Evolutionary conservation across 2,329 filamentous ascomycete species (phyloP).

Genomic region (Geosmithia putterillii): DNA sequence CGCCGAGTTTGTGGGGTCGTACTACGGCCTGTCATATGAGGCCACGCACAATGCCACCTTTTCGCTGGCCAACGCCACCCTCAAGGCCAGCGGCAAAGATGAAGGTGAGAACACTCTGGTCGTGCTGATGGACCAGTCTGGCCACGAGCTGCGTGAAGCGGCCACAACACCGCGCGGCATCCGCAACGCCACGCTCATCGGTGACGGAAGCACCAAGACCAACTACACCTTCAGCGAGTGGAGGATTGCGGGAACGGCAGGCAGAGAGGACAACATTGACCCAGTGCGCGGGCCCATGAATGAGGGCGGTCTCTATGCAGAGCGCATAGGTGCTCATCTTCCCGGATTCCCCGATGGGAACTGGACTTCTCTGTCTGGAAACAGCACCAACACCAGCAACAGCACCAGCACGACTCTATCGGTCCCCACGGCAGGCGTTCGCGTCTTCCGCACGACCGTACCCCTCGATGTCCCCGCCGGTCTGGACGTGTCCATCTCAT

Average conservation of each 20-base stretch:
- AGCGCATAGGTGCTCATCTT: slow-evolving; percentile 46
- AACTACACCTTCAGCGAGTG: slow-evolving; percentile 34
- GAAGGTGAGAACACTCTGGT: slow-evolving; percentile 35
- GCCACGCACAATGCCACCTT: slow-evolving; percentile 13
- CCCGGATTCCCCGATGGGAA: slow-evolving; percentile 37
- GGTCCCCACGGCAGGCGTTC: slow-evolving; percentile 36
- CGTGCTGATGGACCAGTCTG: slow-evolving; percentile 47
- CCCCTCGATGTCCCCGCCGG: slow-evolving; percentile 35
- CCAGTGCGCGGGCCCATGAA: slow-evolving; percentile 41
- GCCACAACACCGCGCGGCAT: slow-evolving; percentile 39
- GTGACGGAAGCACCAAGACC: slow-evolving; percentile 10
- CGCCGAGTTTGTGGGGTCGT: slow-evolving; percentile 41
- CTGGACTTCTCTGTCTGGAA: slow-evolving; percentile 26
- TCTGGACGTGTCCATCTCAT: slow-evolving; percentile 43
- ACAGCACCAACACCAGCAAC: neutral
- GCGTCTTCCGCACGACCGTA: slow-evolving; percentile 41
- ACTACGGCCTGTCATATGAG: slow-evolving; percentile 32
- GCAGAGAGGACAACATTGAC: slow-evolving; percentile 39
- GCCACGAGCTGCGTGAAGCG: slow-evolving; percentile 39
- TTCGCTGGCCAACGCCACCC: slow-evolving; percentile 1
- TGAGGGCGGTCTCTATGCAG: slow-evolving; percentile 45
- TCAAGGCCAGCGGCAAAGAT: slow-evolving; percentile 9
- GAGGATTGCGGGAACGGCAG: slow-evolving; percentile 46
- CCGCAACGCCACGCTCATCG: slow-evolving; percentile 36
- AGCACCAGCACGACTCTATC: slow-evolving; percentile 20